Conservation (phyloP, 2,329 filamentous ascomycete species). For the Xylariaceae sp. region DNA sequence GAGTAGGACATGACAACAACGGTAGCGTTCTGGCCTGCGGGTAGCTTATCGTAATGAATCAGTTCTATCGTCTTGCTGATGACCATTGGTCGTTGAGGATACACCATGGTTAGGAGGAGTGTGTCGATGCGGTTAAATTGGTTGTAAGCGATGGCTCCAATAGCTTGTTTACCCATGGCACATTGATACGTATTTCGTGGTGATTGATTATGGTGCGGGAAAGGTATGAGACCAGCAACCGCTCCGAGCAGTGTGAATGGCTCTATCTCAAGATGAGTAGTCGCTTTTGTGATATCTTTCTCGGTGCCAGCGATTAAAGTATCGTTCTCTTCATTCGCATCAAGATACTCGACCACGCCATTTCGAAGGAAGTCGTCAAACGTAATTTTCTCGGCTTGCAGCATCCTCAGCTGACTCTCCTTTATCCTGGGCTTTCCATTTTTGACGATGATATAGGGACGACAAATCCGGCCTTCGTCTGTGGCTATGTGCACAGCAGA, state of each 20-base stretch:
- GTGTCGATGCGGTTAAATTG: conserved; percentile 97
- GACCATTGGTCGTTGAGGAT: conserved; percentile 95
- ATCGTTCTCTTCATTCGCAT: conserved; percentile 98
- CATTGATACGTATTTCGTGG: conserved; percentile 98
- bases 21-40: conserved; percentile 92
- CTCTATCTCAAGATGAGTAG: conserved; percentile 95
- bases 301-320: conserved; percentile 90
- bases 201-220: conserved; percentile 98
- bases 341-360: conserved; percentile 91
- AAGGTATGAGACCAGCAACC: conserved; percentile 93
- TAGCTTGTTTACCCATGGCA: conserved; percentile 99
- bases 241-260: conserved; percentile 95
- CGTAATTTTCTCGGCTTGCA: conserved; percentile 77
- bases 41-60: conserved; percentile 94
- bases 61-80: conserved; percentile 96
- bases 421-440: conserved; percentile 79
- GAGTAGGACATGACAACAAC: conserved; percentile 99
- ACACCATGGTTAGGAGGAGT: conserved; percentile 91
- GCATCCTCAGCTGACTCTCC: conserved; percentile 68
- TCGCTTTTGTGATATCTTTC: conserved; percentile 72
- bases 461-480: conserved; percentile 93
- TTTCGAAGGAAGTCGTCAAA: conserved; percentile 93
- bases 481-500: conserved; percentile 91
- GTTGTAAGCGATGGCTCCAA: conserved; percentile 96
- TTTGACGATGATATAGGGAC: conserved; percentile 92